Conservation (phyloP, 768 basidiomycete species). For the Mycena capillaripes region DNA sequence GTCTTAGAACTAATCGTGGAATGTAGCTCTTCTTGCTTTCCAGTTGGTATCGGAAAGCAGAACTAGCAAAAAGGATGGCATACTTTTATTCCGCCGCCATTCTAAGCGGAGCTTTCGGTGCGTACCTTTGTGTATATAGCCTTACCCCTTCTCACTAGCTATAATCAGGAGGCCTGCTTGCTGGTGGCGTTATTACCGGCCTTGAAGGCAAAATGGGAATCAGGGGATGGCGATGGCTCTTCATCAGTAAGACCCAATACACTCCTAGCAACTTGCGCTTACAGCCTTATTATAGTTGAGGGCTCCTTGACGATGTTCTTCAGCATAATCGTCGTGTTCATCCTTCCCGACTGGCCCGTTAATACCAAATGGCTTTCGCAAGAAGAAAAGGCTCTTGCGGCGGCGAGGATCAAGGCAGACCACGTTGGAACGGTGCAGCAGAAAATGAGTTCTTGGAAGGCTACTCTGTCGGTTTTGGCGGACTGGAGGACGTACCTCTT, state of each 20-base stretch:
- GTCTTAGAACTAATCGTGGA: slow-evolving; percentile 16
- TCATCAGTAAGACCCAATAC: slow-evolving; percentile 27
- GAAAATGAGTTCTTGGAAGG: slow-evolving; percentile 30
- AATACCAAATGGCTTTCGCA: slow-evolving; percentile 32
- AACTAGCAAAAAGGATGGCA: slow-evolving; percentile 31
- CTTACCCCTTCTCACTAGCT: slow-evolving; percentile 13
- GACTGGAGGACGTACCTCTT: slow-evolving; percentile 34
- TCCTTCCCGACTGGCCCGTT: slow-evolving; percentile 28
- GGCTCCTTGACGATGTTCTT: slow-evolving; percentile 31
- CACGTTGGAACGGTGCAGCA: slow-evolving; percentile 26
- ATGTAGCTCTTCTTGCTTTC: slow-evolving; percentile 32
- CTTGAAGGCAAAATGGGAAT: slow-evolving; percentile 33
- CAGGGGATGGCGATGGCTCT: slow-evolving; percentile 33
- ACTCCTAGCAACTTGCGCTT: slow-evolving; percentile 17
- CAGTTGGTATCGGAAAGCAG: slow-evolving; percentile 33
- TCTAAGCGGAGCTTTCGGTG: slow-evolving; percentile 32
- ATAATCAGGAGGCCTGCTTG: slow-evolving; percentile 27
- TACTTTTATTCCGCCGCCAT: slow-evolving; percentile 33
- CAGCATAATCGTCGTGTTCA: slow-evolving; percentile 30
- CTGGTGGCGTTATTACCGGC: slow-evolving; percentile 31
- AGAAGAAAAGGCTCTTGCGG: slow-evolving; percentile 31
- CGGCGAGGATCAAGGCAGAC: slow-evolving; percentile 32
- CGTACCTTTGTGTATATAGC: slow-evolving; percentile 15
- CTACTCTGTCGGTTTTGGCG: slow-evolving; percentile 25
- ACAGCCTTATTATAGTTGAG: slow-evolving; percentile 25